Conservation (phyloP, 2,329 filamentous ascomycete genomes). For the Microdochium nivale region DNA sequence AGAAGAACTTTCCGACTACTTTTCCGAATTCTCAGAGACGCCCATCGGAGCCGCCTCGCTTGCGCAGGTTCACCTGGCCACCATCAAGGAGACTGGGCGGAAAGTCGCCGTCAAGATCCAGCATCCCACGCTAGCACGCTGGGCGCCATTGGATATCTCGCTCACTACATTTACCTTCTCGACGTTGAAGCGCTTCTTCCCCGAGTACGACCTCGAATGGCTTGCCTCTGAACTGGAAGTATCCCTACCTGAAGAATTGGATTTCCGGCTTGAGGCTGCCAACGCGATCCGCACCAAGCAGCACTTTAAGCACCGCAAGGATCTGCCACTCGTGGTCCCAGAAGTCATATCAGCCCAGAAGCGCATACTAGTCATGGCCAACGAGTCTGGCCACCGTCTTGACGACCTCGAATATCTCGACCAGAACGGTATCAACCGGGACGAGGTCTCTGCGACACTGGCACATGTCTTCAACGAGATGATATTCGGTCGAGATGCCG, state of each 20-base stretch:
- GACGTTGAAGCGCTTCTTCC: conserved; percentile 86
- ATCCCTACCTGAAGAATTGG: conserved; percentile 82
- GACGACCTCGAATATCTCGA: conserved; percentile 89
- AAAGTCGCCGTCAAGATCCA: conserved; percentile 95
- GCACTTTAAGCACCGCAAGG: conserved; percentile 68
- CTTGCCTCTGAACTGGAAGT: conserved; percentile 86
- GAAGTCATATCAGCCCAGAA: conserved; percentile 83
- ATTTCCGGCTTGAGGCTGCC: conserved; percentile 76
- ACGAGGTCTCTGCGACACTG: conserved; percentile 87
- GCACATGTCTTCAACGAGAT: conserved; percentile 97
- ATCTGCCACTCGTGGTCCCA: conserved; percentile 80
- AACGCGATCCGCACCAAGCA: conserved; percentile 74
- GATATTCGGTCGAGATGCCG: conserved; percentile 87
- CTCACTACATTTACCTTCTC: conserved; percentile 85
- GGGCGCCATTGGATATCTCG: conserved; percentile 79
- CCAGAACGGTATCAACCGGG: conserved; percentile 76
- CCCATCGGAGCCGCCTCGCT: conserved; percentile 91
- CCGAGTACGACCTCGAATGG: conserved; percentile 97
- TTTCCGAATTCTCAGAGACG: conserved; percentile 69
- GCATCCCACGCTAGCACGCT: conserved; percentile 81
- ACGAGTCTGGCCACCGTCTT: conserved; percentile 74
- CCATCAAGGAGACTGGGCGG: conserved; percentile 70
- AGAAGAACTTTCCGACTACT: conserved; percentile 68
- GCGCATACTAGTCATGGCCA: conserved; percentile 92
- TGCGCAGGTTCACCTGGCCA: conserved; percentile 88